Evolutionary conservation across 2,329 filamentous ascomycete genomes (phyloP).

Genomic region (Calonectria multiphialidica): DNA sequence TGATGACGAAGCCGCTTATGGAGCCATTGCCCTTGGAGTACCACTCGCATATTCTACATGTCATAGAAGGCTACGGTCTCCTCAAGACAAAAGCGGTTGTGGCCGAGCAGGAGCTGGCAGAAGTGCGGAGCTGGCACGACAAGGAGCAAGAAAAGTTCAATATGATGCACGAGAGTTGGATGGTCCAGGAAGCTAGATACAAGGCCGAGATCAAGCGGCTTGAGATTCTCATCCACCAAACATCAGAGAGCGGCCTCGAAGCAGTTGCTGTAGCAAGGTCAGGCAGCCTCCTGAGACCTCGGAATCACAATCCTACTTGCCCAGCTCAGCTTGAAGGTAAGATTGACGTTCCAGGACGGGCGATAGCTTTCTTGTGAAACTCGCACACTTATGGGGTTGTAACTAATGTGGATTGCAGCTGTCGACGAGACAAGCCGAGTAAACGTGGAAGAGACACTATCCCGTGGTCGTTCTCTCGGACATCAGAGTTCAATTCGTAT

Average conservation of each 20-base stretch:
- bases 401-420: background rate
- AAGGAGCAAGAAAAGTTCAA: slow-evolving; percentile 52
- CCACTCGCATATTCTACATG: slow-evolving; percentile 55
- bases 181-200: slow-evolving; percentile 37
- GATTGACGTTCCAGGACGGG: background rate
- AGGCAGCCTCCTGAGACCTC: slow-evolving; percentile 50
- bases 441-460: background rate
- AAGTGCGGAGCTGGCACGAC: slow-evolving; percentile 47
- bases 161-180: slow-evolving; percentile 35
- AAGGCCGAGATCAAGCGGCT: slow-evolving; percentile 49
- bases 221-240: slow-evolving; percentile 48
- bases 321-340: background rate
- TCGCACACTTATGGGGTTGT: background rate
- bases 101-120: slow-evolving; percentile 51
- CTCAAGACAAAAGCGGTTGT: slow-evolving; percentile 46
- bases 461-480: background rate
- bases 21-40: slow-evolving; percentile 54
- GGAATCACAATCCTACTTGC: background rate
- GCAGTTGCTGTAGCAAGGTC: slow-evolving; percentile 58
- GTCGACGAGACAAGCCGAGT: background rate
- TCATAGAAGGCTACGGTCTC: slow-evolving; percentile 52
- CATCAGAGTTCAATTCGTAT: background rate
- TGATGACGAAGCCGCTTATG: slow-evolving; percentile 53
- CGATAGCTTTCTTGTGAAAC: background rate
- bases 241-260: slow-evolving; percentile 56